Conservation (phyloP, 306 rosid species). For the Lupinus albus region DNA sequence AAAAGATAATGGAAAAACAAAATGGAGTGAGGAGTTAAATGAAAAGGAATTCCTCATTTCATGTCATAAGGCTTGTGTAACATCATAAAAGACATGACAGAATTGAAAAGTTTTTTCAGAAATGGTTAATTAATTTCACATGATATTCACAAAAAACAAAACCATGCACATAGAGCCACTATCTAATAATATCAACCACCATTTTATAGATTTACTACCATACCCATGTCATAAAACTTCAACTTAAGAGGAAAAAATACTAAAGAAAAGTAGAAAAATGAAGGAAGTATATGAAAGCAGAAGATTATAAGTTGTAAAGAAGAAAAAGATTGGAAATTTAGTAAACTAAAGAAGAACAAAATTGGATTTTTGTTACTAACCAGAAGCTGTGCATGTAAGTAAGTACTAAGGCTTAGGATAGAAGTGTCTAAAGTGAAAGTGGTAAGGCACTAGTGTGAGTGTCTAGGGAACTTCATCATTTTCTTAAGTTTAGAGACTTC, state of each 20-base stretch:
- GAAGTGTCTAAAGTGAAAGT: background rate
- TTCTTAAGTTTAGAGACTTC: slow-evolving; percentile 1
- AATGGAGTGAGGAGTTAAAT: background rate
- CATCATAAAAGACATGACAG: slow-evolving; percentile 21
- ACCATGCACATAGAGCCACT: slow-evolving; percentile 27
- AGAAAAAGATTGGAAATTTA: too few relatives aligned
- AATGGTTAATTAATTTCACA: slow-evolving; percentile 32
- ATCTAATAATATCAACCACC: slow-evolving; percentile 33
- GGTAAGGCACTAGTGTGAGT: background rate
- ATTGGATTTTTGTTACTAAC: slow-evolving; percentile 40
- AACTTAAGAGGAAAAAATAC: background rate
- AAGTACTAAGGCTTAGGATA: background rate
- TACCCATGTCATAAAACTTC: background rate
- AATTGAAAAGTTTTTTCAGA: slow-evolving; percentile 36
- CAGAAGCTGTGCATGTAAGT: slow-evolving; percentile 40
- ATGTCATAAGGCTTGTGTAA: background rate
- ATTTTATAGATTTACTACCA: slow-evolving; percentile 29
- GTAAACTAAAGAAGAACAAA: slow-evolving; percentile 12
- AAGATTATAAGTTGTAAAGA: background rate
- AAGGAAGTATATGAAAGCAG: background rate
- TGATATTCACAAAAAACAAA: slow-evolving; percentile 34
- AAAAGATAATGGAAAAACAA: background rate
- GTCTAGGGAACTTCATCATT: background rate
- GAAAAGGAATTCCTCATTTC: slow-evolving; percentile 14
- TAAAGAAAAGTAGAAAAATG: background rate